A percentile compares a stretch with the other conserved stretches of the same genome.
These are phyloP conservation scores for Ceratocystis destructans DNA, from an alignment of 2,329 filamentous ascomycete species.

Conservation along the genomic window DNA sequence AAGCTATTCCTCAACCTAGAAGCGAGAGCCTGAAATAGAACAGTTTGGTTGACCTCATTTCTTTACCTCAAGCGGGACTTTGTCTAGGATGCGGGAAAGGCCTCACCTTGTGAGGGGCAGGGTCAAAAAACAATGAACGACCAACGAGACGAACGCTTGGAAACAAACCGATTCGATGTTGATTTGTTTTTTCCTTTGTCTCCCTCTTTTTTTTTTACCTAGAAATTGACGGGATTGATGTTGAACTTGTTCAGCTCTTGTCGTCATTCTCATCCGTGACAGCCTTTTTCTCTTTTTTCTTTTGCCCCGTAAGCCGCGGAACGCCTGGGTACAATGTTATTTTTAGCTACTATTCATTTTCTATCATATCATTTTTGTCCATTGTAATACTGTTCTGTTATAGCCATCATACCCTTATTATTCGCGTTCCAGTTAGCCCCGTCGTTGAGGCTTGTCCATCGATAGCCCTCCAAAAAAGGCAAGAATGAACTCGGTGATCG, in stretches of 20 bases:
- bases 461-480: no score
- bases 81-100: conserved; percentile 2
- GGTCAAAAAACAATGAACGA: no score
- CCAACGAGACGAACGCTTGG: no score
- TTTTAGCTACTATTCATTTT: neutral
- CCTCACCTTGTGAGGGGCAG: neutral
- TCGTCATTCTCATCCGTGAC: neutral
- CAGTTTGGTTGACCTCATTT: neutral
- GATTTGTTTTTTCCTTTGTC: neutral
- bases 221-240: no score
- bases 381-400: no score
- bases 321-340: neutral
- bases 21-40: conserved; percentile 7
- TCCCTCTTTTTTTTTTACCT: no score
- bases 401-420: no score
- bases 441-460: no score
- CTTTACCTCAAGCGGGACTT: neutral
- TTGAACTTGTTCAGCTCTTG: no score
- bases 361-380: neutral
- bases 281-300: neutral
- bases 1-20: neutral
- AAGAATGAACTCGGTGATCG: no score
- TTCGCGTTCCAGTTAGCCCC: no score
- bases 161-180: neutral
- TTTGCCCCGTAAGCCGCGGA: no score